Conservation (phyloP, 805 yeast species). For the Starmerella riodocensis region DNA sequence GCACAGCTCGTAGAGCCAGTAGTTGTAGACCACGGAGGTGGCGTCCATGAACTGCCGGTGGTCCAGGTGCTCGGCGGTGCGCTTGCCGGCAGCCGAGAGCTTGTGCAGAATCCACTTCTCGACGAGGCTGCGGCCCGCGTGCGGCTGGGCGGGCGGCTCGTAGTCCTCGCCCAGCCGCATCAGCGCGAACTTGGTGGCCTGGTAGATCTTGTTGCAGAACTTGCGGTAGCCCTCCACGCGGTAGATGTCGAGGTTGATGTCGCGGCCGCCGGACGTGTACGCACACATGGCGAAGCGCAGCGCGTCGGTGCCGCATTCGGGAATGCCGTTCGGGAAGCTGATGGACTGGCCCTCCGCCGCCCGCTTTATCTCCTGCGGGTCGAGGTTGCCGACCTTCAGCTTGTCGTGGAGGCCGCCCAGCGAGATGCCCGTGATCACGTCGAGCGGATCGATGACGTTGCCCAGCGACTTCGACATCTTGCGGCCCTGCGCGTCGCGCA, state of each 20-base stretch:
- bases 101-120: conserved; percentile 95
- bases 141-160: conserved; percentile 55
- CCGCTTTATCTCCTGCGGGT: conserved; percentile 71
- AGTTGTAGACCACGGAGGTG: conserved; percentile 76
- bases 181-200: conserved; percentile 93
- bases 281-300: conserved; percentile 96
- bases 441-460: conserved; percentile 90
- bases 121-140: conserved; percentile 74
- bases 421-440: conserved; percentile 80
- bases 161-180: conserved; percentile 85
- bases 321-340: conserved; percentile 92
- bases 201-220: conserved; percentile 98
- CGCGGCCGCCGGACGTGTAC: conserved; percentile 97
- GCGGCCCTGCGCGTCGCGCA: conserved; percentile 98
- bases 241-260: conserved; percentile 85
- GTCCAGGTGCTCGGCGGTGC: conserved; percentile 55
- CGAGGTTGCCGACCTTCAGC: conserved; percentile 70
- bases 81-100: conserved; percentile 54
- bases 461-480: conserved; percentile 96
- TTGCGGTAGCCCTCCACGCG: conserved; percentile 98
- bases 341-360: conserved; percentile 79
- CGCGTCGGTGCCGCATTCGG: conserved; percentile 99
- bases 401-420: conserved; percentile 68
- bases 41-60: conserved; percentile 79
- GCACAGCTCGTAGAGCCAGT: conserved; percentile 90